Evolutionary conservation across 2,329 filamentous ascomycete genomes (phyloP), one percentile per base, ranked within the genome.

Genomic region (Cytospora mali): DNA sequence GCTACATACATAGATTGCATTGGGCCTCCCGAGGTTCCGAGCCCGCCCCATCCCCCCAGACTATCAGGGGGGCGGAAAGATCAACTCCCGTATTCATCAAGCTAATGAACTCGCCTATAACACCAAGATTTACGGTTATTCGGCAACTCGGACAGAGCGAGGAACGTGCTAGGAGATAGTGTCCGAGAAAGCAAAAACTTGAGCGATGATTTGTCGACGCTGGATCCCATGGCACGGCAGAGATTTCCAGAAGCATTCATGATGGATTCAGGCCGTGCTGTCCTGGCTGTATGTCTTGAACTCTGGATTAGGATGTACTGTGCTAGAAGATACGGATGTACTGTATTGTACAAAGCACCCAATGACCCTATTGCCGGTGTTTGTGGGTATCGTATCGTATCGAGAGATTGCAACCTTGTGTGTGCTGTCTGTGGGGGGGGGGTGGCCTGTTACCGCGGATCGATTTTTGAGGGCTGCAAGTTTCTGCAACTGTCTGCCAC

Each of bases 331-430:
- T 23, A 13, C 6, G 42, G 5, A 23, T 46, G 21, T 10, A 23
- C 21, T 10, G 42, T 46, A 3, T 10, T 46, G 10, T 11, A 46
- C 7, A 46, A n/a, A n/a, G n/a, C n/a, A n/a, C n/a, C n/a, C n/a
- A 46, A 4, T 4, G 54, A 42, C 46, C 49, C 16, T 25, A 28
- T 29, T 35, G 52, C 55, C 55, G 61, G 49, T 53, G 55, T 25
- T 49, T 58, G 51, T 58, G 35, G 48, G 55, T 58, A 54, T 35
- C 25, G 25, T 56, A 31, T 64, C 62, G 62, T 64, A 64, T 64
- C 55, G 33, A 59, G 62, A 64, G 54, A 64, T 64, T 64, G 55
- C 59, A 18, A 33, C 42, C n/a, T 21, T 49, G 49, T 46, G 13
- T 31, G 55, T 48, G 55, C 29, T 11, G 29, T 49, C 39, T 49